A percentile compares a stretch with the other conserved stretches of the same genome.
Conservation (phyloP, 306 rosid genomes). For the Vigna unguiculata region DNA sequence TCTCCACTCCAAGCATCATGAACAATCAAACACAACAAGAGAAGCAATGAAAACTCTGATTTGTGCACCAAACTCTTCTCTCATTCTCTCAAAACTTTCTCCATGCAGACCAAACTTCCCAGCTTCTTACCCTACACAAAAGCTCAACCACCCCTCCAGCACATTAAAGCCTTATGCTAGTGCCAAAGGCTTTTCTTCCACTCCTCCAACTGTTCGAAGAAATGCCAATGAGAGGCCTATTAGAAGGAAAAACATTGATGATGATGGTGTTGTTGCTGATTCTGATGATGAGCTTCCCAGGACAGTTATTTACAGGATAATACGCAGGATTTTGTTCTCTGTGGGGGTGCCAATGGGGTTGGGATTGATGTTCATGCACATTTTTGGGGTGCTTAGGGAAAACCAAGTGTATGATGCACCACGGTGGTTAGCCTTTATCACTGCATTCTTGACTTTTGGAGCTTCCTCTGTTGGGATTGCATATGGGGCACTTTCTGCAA, state of each 20-base stretch:
- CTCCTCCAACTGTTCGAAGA: conserved; percentile 38
- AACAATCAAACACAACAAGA: neutral
- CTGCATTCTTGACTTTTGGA: conserved; percentile 68
- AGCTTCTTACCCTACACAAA: conserved; percentile 37
- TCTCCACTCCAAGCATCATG: conserved; percentile 8
- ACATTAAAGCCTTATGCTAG: conserved; percentile 48
- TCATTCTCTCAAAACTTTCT: conserved; percentile 49
- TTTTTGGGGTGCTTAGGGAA: conserved; percentile 63
- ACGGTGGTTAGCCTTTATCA: conserved; percentile 71
- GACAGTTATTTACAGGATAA: conserved; percentile 64
- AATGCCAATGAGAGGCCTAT: conserved; percentile 45
- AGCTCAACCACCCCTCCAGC: conserved; percentile 30
- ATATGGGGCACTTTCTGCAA: conserved; percentile 76
- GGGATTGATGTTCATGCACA: conserved; percentile 64
- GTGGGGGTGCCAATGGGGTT: conserved; percentile 74
- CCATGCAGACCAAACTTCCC: conserved; percentile 58
- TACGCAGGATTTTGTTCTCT: conserved; percentile 62
- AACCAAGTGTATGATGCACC: conserved; percentile 64
- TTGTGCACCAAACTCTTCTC: conserved; percentile 49
- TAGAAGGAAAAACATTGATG: conserved; percentile 30
- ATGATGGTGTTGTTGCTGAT: conserved; percentile 52
- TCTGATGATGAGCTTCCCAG: conserved; percentile 64
- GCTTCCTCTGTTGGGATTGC: conserved; percentile 77
- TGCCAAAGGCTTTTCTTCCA: conserved; percentile 68
- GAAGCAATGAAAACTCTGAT: conserved; percentile 68